These are phyloP conservation scores for Alisma plantagoaquatica DNA, from an alignment of 106 monocot genomes.

Conservation along the genomic window DNA sequence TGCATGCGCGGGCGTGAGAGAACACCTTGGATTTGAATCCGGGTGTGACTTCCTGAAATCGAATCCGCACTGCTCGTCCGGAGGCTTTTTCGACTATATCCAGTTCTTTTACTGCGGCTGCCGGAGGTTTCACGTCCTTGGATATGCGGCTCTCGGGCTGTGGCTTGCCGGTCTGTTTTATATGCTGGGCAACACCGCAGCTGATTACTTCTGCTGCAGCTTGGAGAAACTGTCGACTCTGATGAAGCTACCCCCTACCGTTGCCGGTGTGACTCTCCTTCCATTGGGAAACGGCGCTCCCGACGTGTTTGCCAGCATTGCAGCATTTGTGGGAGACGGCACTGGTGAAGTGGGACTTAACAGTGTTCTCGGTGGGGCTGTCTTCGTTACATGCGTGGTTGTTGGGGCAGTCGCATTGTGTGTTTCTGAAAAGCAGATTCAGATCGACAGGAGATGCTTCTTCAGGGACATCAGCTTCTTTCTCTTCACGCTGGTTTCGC, in stretches of 20 bases:
- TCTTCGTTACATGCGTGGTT: constrained; percentile 84
- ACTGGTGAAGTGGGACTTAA: constrained; percentile 86
- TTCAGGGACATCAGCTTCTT: constrained; percentile 76
- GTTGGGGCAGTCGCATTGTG: constrained; percentile 63
- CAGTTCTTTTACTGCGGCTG: constrained; percentile 76
- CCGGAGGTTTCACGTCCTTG: constrained; percentile 32
- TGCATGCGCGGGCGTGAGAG: constrained; percentile 34
- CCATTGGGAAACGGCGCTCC: constrained; percentile 95
- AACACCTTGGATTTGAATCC: constrained; percentile 35
- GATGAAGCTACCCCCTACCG: constrained; percentile 67
- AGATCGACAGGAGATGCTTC: constrained; percentile 81
- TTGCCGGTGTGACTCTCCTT: constrained; percentile 88
- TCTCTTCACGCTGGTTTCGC: constrained; percentile 40
- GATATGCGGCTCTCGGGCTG: constrained; percentile 36
- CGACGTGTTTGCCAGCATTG: constrained; percentile 90
- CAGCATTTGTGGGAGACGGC: constrained; percentile 67
- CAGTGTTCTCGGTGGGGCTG: constrained; percentile 83
- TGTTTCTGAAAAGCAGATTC: constrained; percentile 60
- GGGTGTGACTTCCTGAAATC: constrained; percentile 65
- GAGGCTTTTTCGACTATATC: constrained; percentile 72
- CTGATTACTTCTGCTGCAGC: constrained; percentile 90
- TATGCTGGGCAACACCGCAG: constrained; percentile 86
- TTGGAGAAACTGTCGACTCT: constrained; percentile 71
- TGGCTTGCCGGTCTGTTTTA: constrained; percentile 73
- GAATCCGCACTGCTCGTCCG: constrained; percentile 46